Base-by-base conservation (phyloP, 352 stramenopile species). In the Pythium volutum region DNA sequence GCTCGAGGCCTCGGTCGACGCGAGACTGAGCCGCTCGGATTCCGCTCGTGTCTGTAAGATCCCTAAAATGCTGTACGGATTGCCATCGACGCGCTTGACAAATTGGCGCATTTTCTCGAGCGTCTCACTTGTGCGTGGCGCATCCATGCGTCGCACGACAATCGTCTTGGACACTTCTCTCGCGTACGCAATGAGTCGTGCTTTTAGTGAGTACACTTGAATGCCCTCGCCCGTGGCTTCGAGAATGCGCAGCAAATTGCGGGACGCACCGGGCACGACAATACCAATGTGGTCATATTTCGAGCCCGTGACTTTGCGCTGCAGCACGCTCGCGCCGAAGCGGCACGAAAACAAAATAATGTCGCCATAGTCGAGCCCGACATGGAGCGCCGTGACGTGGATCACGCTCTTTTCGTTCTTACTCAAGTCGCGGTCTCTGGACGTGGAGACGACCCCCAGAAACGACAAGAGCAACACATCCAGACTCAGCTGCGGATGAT, bases 251-350 rank as follows among this genome's bases (percentile, higher is more conserved):
- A 91, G 59, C 15, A 91, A 64, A 9, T 81, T 73, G 0, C 60
- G 70, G 0, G 81, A 88, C 10, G 73, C 71, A 1, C 83, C 82
- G 4, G 85, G 85, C 0, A 93, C 81, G 15, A 95, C 83, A 16
- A 95, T 88, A 0, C 77, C 85, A 31, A 88, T 82, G 41, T 95
- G 85, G 50, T 95, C 85, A 51, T 93, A 95, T 51, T 78, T 87
- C 2, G 83, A 73, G 6, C 84, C 69, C 39, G 84, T 94, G 34
- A 94, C 79, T 80, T 87, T 93, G 22, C 85, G 83, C 59, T 93
- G 83, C 16, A 92, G 64, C 48, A 88, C 77, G 42, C 83, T 93
- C 0, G 80, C 80, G 7, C 83, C 80, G 67, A 95, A 95, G 34
- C 75, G 70, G 50, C 78, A 90, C 18, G 83, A 92, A 55, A 95